Conservation (phyloP, 2,329 filamentous ascomycete species). For the Colletotrichum euphorbiae region DNA sequence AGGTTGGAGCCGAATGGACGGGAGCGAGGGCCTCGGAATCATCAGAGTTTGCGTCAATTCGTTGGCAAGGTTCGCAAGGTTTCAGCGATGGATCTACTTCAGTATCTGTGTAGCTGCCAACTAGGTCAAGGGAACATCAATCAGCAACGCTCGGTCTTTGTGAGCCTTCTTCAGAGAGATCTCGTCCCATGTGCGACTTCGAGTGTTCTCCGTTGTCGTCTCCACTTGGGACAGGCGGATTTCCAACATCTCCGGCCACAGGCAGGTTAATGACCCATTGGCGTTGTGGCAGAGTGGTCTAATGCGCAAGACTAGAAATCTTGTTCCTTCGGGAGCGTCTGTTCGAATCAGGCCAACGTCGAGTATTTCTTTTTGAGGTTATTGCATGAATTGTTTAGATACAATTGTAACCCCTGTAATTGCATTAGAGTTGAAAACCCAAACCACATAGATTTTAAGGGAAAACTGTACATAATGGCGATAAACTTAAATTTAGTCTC, state of each 20-base stretch:
- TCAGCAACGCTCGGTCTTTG: background rate
- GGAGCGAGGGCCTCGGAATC: too few relatives aligned
- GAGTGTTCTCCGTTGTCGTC: background rate
- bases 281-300: slow-evolving; percentile 40
- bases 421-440: too few relatives aligned
- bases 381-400: background rate
- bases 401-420: too few relatives aligned
- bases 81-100: too few relatives aligned
- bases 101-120: background rate
- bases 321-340: slow-evolving; percentile 40
- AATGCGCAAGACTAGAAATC: slow-evolving; percentile 41
- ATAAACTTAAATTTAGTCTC: too few relatives aligned
- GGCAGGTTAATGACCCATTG: slow-evolving; percentile 7
- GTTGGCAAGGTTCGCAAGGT: too few relatives aligned
- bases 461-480: too few relatives aligned
- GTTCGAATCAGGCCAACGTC: slow-evolving; percentile 40
- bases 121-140: background rate
- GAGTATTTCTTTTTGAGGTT: background rate
- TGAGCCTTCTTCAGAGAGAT: too few relatives aligned
- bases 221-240: background rate
- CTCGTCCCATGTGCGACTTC: background rate
- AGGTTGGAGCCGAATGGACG: background rate
- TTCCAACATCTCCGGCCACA: background rate
- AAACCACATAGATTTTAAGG: too few relatives aligned
- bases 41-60: background rate